Evolutionary conservation across 495 filamentous ascomycete genomes (phyloP).

Genomic region (Acidomyces sp.): DNA sequence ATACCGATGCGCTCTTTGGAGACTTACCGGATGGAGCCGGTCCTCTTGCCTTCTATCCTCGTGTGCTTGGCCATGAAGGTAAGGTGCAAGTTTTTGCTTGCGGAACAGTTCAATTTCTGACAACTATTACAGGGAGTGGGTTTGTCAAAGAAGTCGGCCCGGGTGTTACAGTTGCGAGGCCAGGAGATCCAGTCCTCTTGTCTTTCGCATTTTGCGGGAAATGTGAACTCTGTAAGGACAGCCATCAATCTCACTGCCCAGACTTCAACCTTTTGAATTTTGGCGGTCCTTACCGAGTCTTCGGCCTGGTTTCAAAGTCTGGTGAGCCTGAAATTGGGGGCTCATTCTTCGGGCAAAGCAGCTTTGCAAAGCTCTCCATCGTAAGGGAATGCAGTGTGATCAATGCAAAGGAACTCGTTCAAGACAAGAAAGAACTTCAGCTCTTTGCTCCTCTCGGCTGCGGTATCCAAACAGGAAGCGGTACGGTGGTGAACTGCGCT

Average conservation of each 20-base stretch:
- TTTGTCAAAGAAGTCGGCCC: conserved; percentile 20
- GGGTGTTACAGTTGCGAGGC: conserved; percentile 18
- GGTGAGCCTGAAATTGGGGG: conserved; percentile 16
- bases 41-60: conserved; percentile 19
- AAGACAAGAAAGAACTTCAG: conserved; percentile 19
- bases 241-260: conserved; percentile 23
- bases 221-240: conserved; percentile 25
- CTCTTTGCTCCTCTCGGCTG: conserved; percentile 33
- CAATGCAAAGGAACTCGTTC: conserved; percentile 21
- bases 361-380: conserved; percentile 21
- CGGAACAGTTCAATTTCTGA: neutral
- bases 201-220: conserved; percentile 27
- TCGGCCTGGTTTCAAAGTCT: conserved; percentile 9
- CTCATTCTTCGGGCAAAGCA: conserved; percentile 24
- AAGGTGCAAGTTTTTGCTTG: neutral
- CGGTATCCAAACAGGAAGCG: conserved; percentile 32
- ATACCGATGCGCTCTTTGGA: conserved; percentile 18
- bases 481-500: conserved; percentile 21
- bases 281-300: conserved; percentile 10
- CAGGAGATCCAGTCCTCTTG: conserved; percentile 25
- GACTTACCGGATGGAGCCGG: conserved; percentile 12
- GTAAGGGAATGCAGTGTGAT: conserved; percentile 26
- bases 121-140: conserved; percentile 17
- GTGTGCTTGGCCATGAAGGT: conserved; percentile 25
- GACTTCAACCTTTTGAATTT: conserved; percentile 21